A percentile compares a stretch with the other conserved stretches of the same genome.
These are phyloP conservation scores for Cubamyces lactineus DNA, from an alignment of 768 basidiomycete genomes.

Conservation along the genomic window DNA sequence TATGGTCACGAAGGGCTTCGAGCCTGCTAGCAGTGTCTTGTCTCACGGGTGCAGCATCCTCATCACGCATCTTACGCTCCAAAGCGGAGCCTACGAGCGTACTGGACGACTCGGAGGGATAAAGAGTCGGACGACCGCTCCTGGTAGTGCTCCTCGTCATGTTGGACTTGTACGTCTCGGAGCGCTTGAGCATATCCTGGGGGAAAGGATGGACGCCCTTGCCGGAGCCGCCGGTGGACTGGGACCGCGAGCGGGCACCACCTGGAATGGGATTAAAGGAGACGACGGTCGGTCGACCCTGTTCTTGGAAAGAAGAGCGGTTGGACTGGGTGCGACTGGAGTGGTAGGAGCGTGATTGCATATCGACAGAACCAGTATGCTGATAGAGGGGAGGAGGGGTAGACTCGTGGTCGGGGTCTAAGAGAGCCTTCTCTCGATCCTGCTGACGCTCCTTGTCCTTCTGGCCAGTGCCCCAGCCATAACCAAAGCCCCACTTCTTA, in stretches of 20 bases:
- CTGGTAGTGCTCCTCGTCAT: conserved; percentile 30
- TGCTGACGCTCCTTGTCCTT: conserved; percentile 41
- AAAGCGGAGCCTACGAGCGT: conserved; percentile 77
- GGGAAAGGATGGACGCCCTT: conserved; percentile 16
- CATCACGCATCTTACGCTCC: conserved; percentile 70
- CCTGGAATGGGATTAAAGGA: conserved; percentile 16
- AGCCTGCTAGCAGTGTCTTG: conserved; percentile 64
- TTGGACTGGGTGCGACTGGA: conserved; percentile 6
- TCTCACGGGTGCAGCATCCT: conserved; percentile 52
- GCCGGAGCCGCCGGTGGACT: conserved; percentile 6
- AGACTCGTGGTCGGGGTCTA: conserved; percentile 37
- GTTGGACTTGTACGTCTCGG: conserved; percentile 28
- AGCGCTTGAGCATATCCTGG: conserved; percentile 19
- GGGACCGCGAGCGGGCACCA: conserved; percentile 6
- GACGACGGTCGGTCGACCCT: not conserved
- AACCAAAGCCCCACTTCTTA: conserved; percentile 58
- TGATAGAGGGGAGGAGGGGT: conserved; percentile 31
- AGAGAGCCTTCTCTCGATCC: conserved; percentile 37
- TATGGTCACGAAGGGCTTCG: conserved; percentile 62
- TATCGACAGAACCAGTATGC: conserved; percentile 16
- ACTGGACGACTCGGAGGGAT: conserved; percentile 66
- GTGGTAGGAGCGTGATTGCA: conserved; percentile 16
- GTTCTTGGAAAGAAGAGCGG: conserved; percentile 4
- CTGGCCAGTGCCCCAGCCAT: conserved; percentile 70
- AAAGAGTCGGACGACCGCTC: conserved; percentile 41